Evolutionary conservation across 768 basidiomycete genomes (phyloP).

Genomic region (Boletus fagicola): DNA sequence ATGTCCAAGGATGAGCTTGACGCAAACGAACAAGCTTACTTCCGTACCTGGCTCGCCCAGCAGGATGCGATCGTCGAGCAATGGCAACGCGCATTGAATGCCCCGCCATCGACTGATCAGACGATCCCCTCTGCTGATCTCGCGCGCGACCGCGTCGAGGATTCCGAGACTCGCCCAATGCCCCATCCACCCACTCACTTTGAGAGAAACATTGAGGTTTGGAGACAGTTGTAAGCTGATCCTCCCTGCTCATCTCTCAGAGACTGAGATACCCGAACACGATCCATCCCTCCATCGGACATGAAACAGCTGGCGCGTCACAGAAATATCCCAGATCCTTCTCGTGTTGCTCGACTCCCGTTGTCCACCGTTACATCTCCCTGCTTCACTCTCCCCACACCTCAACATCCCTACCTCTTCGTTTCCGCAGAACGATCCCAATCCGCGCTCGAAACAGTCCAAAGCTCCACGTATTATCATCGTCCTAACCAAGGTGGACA

Average conservation of each 20-base stretch:
- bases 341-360: constrained; percentile 87
- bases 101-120: constrained; percentile 2
- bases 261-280: constrained; percentile 1
- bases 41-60: constrained; percentile 72
- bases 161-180: constrained; percentile 34
- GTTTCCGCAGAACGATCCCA: background rate
- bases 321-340: constrained; percentile 86
- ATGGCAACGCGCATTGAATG: constrained; percentile 42
- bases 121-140: constrained; percentile 3
- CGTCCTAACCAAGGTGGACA: constrained; percentile 86
- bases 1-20: constrained; percentile 90
- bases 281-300: background rate
- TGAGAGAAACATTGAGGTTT: constrained; percentile 91
- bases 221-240: constrained; percentile 80
- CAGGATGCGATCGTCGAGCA: constrained; percentile 56
- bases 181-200: constrained; percentile 74
- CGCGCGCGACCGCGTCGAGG: background rate
- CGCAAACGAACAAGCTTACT: constrained; percentile 82
- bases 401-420: constrained; percentile 35
- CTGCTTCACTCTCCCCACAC: constrained; percentile 70
- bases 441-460: constrained; percentile 31
- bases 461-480: constrained; percentile 47
- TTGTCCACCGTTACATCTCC: constrained; percentile 84
- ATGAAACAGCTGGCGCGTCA: constrained; percentile 78
- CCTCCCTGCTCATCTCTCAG: background rate